Conservation (phyloP, 2,329 filamentous ascomycete genomes). For the Alternaria arbusti region DNA sequence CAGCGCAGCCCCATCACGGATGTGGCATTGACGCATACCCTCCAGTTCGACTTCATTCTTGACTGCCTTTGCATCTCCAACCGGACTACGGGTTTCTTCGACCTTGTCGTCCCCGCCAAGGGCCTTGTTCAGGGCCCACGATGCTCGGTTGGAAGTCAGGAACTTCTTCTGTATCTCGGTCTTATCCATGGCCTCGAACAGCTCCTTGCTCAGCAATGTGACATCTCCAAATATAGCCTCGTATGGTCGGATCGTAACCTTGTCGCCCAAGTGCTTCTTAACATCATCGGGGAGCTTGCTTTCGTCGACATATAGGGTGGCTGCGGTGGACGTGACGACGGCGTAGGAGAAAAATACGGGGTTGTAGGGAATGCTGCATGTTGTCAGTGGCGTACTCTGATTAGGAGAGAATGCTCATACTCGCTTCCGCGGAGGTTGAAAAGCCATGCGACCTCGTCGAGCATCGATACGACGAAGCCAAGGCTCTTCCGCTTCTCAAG, state of each 20-base stretch:
- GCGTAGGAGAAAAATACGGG: conserved; percentile 99
- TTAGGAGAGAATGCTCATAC: conserved; percentile 46
- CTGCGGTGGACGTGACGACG: conserved; percentile 76
- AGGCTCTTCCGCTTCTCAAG: conserved; percentile 86
- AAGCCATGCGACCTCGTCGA: conserved; percentile 98
- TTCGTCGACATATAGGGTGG: conserved; percentile 83
- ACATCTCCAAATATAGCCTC: conserved; percentile 79
- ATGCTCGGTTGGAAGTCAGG: conserved; percentile 84
- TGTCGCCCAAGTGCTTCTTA: conserved; percentile 70
- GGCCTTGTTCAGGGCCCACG: conserved; percentile 88
- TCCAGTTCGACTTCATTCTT: conserved; percentile 90
- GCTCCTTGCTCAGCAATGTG: conserved; percentile 63
- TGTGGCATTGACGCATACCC: conserved; percentile 92
- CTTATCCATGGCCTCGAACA: conserved; percentile 43
- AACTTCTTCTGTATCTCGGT: conserved; percentile 65
- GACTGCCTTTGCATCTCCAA: conserved; percentile 89
- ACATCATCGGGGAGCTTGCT: conserved; percentile 75
- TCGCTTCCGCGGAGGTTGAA: conserved; percentile 95
- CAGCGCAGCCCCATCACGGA: conserved; percentile 89
- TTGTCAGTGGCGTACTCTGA: conserved; percentile 11
- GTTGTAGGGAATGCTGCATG: conserved; percentile 82
- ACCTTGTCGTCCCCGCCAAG: conserved; percentile 85
- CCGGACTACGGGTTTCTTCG: conserved; percentile 84
- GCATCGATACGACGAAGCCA: conserved; percentile 89
- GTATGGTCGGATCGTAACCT: conserved; percentile 81